phyloP scores from a whole-genome alignment of 345 rosid genomes.

The Hirschfeldia incana region DNA sequence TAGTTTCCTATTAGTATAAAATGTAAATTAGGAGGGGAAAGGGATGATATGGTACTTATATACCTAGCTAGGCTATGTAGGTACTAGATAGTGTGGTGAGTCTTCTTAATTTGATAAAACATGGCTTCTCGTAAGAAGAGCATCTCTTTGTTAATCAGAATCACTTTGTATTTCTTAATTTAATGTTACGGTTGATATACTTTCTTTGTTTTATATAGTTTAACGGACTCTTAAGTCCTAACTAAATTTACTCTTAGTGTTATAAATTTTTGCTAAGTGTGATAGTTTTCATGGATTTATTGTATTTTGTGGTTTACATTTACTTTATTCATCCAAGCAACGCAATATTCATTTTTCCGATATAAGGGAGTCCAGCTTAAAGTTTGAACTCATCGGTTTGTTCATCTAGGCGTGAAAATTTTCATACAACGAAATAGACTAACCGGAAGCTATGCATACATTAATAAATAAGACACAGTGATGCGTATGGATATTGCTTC shows the following conservation, averaged over 20 bases:
- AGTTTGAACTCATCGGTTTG: not conserved
- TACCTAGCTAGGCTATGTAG: conserved; percentile 2
- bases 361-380: not conserved
- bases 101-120: conserved; percentile 7
- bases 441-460: not conserved
- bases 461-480: no score
- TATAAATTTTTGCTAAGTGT: not conserved
- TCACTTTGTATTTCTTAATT: not conserved
- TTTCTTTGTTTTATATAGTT: no score
- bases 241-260: not conserved
- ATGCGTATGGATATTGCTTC: not conserved
- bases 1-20: not conserved
- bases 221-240: not conserved
- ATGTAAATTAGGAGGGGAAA: not conserved
- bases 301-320: not conserved
- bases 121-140: not conserved
- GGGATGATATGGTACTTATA: not conserved
- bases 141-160: not conserved
- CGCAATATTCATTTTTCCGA: not conserved
- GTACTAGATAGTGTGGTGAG: conserved; percentile 19
- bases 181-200: not conserved
- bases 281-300: not conserved
- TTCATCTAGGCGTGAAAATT: not conserved
- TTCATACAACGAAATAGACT: not conserved
- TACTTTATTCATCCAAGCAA: not conserved